These are phyloP conservation scores for Spongispora temasekensis DNA, from an alignment of 1,284 basidiomycete genomes.

Conservation along the genomic window DNA sequence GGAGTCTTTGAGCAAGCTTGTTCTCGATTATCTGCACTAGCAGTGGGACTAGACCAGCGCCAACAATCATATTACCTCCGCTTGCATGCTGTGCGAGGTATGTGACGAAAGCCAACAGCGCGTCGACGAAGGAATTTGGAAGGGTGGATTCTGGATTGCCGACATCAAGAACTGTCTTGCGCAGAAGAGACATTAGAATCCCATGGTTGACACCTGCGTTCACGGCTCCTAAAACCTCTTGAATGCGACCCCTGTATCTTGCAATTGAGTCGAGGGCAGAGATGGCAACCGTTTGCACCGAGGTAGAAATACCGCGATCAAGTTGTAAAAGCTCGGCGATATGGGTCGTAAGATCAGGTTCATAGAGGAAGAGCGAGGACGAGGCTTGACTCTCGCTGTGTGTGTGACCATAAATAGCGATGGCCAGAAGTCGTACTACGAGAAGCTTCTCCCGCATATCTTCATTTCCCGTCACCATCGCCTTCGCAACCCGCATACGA, in stretches of 20 bases:
- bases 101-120: constrained; percentile 84
- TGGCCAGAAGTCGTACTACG: constrained; percentile 80
- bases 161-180: constrained; percentile 77
- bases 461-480: constrained; percentile 59
- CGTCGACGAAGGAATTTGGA: constrained; percentile 85
- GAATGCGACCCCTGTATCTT: constrained; percentile 79
- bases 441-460: constrained; percentile 80
- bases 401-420: constrained; percentile 88
- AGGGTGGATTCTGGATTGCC: constrained; percentile 62
- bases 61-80: constrained; percentile 91
- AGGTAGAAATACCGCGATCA: constrained; percentile 65
- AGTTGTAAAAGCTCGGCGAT: constrained; percentile 89
- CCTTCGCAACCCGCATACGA: constrained; percentile 79
- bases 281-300: constrained; percentile 82
- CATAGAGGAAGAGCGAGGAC: constrained; percentile 88
- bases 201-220: constrained; percentile 98
- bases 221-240: constrained; percentile 88
- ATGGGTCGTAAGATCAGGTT: constrained; percentile 87
- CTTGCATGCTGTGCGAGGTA: constrained; percentile 83
- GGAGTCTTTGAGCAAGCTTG: constrained; percentile 63
- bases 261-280: constrained; percentile 89
- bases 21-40: constrained; percentile 89
- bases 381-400: constrained; percentile 78
- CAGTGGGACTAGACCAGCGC: constrained; percentile 93
- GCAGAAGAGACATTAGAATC: constrained; percentile 84